Evolutionary conservation across 805 yeast species (phyloP), one percentile per base, ranked within the genome.

Genomic region (Lachancea kluyveri): DNA sequence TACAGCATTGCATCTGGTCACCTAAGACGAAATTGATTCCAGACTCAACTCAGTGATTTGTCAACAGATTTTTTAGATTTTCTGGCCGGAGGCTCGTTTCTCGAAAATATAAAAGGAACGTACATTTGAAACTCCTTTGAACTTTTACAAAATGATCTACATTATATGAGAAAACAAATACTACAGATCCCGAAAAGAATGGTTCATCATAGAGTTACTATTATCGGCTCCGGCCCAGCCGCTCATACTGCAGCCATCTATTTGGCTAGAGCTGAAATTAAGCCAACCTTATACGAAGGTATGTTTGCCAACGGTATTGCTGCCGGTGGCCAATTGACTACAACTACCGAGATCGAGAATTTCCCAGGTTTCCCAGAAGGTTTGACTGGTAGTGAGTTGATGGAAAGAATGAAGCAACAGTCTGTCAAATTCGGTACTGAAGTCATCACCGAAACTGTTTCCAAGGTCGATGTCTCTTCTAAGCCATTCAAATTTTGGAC

Each of bases 241-340:
- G 98, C 96, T 35, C 96, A 92, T 72, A 92, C 98, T 26, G 98
- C 98, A 31, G 98, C 98, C 45, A 85, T 92, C 60, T 92, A 92
- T 63, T 70, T 92, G 34, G 80, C 97, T 18, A 80, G 98, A 64
- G 98, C 98, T 25, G 98, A 92, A 70, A 76, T 87, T 56, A 79
- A 82, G 63, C 96, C 98, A 15, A 78, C 83, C 18, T 62, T 92
- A 49, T 92, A 87, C 65, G 98, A 92, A 67, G 98, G 98, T 53
- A 70, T 90, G 81, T 50, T 67, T 37, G 98, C 98, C 45, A 92
- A 92, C 63, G 98, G 98, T 48, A 74, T 90, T 48, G 98, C 98
- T 33, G 96, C 98, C 17, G 98, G 98, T 52, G 98, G 98, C 40
- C 99, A 92, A 67, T 72, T 92, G 51, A 92, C 99, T 44, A 92